phyloP scores from a whole-genome alignment of 1,284 basidiomycete genomes.

The Cerrena zonata region DNA sequence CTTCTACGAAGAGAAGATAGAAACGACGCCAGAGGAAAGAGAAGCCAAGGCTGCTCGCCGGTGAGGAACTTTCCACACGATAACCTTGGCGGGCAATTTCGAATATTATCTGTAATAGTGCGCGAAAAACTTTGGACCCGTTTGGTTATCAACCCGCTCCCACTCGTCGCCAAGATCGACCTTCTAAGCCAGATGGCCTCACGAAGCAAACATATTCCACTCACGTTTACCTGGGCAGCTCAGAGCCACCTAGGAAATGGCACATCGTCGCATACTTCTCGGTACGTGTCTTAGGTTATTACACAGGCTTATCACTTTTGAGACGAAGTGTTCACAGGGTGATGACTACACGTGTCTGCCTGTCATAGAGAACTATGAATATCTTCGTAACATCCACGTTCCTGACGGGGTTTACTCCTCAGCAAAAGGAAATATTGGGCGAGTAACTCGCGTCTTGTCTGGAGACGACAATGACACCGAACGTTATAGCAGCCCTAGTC shows the following conservation, averaged over 20 bases:
- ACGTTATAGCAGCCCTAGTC: conserved; percentile 18
- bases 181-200: conserved; percentile 66
- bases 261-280: conserved; percentile 76
- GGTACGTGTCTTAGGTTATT: conserved; percentile 41
- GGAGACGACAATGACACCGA: conserved; percentile 20
- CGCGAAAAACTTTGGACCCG: conserved; percentile 57
- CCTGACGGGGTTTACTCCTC: conserved; percentile 62
- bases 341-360: conserved; percentile 62
- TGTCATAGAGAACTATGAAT: conserved; percentile 63
- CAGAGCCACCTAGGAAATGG: conserved; percentile 60
- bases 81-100: conserved; percentile 7
- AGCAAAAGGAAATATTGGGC: conserved; percentile 49
- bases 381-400: conserved; percentile 55
- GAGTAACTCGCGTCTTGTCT: conserved; percentile 35
- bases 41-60: conserved; percentile 68
- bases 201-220: conserved; percentile 79
- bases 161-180: conserved; percentile 62
- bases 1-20: conserved; percentile 75
- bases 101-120: conserved; percentile 35
- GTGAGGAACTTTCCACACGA: conserved; percentile 29
- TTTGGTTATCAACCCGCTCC: conserved; percentile 48
- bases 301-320: neutral
- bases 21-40: conserved; percentile 67
- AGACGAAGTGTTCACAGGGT: conserved; percentile 35
- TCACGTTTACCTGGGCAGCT: conserved; percentile 54